A percentile compares a stretch with the other conserved stretches of the same genome.
Conservation (phyloP, 192 early-diverging fungal species). For the Umbelopsis sp. region DNA sequence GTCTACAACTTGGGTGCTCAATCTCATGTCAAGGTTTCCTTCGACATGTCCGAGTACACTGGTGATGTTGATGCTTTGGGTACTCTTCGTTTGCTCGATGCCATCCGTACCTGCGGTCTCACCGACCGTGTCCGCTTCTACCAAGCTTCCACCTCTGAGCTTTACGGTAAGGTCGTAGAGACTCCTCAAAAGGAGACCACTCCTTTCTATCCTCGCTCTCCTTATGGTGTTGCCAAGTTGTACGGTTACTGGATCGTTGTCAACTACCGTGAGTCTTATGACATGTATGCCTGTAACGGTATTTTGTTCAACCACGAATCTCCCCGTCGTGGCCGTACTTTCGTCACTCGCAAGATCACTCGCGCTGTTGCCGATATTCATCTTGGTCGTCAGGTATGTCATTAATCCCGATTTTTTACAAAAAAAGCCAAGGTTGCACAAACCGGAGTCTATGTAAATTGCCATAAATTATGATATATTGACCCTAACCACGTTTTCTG, state of each 20-base stretch:
- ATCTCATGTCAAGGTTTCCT: conserved; percentile 73
- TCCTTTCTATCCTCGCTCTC: conserved; percentile 81
- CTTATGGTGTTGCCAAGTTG: conserved; percentile 82
- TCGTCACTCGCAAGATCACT: conserved; percentile 80
- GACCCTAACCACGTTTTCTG: not conserved
- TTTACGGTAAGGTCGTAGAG: conserved; percentile 78
- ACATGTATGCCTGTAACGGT: conserved; percentile 81
- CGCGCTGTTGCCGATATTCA: conserved; percentile 76
- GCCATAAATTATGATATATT: not conserved
- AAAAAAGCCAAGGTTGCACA: not conserved
- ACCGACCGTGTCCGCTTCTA: conserved; percentile 63
- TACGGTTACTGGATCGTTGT: conserved; percentile 83
- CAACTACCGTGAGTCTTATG: conserved; percentile 81
- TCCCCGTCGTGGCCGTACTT: conserved; percentile 73
- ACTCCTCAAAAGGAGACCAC: conserved; percentile 81
- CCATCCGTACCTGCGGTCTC: conserved; percentile 76
- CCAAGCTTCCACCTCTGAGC: conserved; percentile 74
- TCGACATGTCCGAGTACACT: conserved; percentile 79
- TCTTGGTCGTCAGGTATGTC: conserved; percentile 55
- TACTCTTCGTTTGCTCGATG: conserved; percentile 77
- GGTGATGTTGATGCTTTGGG: conserved; percentile 80
- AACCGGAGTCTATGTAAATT: not conserved
- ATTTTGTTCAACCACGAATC: conserved; percentile 82
- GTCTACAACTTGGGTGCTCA: conserved; percentile 81
- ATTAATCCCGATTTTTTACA: not conserved